Evolutionary conservation across 495 filamentous ascomycete species (phyloP), one percentile per base, ranked within the genome.

Genomic region (Oleoguttula mirabilis): DNA sequence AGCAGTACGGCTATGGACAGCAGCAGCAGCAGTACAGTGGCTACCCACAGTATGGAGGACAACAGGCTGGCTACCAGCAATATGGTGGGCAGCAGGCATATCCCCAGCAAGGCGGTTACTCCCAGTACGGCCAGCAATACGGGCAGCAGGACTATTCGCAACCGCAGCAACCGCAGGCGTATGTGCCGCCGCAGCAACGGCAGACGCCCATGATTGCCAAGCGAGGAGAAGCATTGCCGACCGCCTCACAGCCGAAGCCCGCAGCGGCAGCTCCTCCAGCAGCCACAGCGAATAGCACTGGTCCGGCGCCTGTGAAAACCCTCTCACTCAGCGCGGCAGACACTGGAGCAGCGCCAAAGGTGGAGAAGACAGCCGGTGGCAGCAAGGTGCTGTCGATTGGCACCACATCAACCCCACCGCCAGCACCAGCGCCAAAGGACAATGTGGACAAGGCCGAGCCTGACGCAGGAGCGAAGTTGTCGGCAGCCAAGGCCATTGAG

Each of bases 401-500:
- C 32, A 37, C 40, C 6, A n/a, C n/a, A n/a, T 17, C 48, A 19
- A 10, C 48, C 4, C 40, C 52, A 8, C 23, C 52, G 40, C 59
- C 64, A 11, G 46, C 63, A 21, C 55, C 65, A 24, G 39, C 63
- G 10, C 44, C 62, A 12, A 55, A 74, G 25, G 63, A 65, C 3
- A 64, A 63, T 39, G 60, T 53, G 35, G 63, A 71, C 21, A 72
- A 77, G 45, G 73, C 74, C 11, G 76, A 75, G 27, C 68, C 75
- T 2, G 76, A 70, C 46, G 69, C 69, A 32, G 52, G 76, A 55
- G 25, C 62, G 17, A 93, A 93, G 61, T 76, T 82, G 12, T 71
- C 83, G 8, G 85, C 88, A 17, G 64, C 71, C 38, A 93, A 90
- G 66, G 77, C 83, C 1, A 81, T 92, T 24, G 77, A 88, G 23